These are phyloP conservation scores for Fusarium tuaranense DNA, from an alignment of 2,329 filamentous ascomycete species.

Conservation along the genomic window DNA sequence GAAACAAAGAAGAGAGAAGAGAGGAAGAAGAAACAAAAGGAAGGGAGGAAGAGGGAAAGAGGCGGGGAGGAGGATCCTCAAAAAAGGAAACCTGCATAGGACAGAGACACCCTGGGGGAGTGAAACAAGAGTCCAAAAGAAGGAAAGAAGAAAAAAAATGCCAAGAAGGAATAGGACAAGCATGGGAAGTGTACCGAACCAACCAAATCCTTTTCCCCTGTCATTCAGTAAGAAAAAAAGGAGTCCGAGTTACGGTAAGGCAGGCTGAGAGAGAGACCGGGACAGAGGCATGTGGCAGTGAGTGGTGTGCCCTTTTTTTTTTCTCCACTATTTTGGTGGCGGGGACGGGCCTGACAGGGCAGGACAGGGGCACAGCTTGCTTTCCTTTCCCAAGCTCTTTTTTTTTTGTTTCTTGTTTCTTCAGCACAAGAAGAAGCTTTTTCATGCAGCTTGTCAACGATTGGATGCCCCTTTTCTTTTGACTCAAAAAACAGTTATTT, in stretches of 20 bases:
- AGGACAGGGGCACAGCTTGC: constrained; percentile 3
- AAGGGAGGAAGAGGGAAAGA: constrained; percentile 9
- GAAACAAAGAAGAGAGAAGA: neutral
- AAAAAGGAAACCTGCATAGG: constrained; percentile 30
- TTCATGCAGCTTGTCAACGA: neutral
- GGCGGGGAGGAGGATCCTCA: constrained; percentile 30
- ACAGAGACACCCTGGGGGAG: constrained; percentile 20
- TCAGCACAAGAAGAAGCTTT: neutral
- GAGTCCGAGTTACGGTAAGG: neutral
- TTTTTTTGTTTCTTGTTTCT: neutral
- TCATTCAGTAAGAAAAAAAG: constrained; percentile 23
- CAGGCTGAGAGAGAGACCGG: neutral
- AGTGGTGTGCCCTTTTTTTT: constrained; percentile 10
- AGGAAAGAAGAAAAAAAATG: constrained; percentile 9
- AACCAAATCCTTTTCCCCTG: constrained; percentile 16
- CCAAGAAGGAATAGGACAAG: neutral
- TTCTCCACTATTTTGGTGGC: constrained; percentile 5
- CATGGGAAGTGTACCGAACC: neutral
- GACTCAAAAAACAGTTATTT: too few relatives aligned
- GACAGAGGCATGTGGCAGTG: constrained; percentile 27
- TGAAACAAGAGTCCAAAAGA: neutral
- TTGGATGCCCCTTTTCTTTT: neutral
- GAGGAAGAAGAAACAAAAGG: neutral
- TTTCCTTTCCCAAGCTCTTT: constrained; percentile 9
- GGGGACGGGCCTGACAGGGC: constrained; percentile 17